phyloP scores from a whole-genome alignment of 1,284 basidiomycete species.

The Xerocomus nothofagi region DNA sequence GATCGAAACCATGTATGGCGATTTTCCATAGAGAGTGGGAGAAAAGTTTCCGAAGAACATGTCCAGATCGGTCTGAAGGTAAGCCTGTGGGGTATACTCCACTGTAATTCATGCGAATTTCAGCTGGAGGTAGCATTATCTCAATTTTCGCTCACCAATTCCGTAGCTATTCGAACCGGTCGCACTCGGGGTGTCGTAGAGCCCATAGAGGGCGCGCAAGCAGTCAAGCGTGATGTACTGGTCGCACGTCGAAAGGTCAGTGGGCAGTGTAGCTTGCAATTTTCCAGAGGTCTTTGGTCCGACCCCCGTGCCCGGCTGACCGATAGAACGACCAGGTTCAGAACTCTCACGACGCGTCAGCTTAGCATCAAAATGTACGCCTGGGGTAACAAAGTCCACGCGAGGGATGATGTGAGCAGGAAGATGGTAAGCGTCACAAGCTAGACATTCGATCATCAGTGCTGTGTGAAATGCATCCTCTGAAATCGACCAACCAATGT shows the following conservation, averaged over 20 bases:
- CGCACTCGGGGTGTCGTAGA: conserved; percentile 28
- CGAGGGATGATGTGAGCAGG: conserved; percentile 31
- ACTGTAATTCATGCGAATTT: conserved; percentile 16
- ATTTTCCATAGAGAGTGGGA: conserved; percentile 12
- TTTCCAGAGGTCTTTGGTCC: conserved; percentile 28
- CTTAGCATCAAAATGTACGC: conserved; percentile 28
- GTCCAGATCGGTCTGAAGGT: conserved; percentile 45
- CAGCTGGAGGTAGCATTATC: not conserved
- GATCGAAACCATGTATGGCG: conserved; percentile 28
- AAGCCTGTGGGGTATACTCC: conserved; percentile 35
- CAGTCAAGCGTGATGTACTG: conserved; percentile 39
- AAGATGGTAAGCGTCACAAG: conserved; percentile 31
- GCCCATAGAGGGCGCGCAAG: conserved; percentile 38
- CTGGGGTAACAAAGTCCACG: conserved; percentile 30
- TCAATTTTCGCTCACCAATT: conserved; percentile 22
- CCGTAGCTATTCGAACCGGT: conserved; percentile 38
- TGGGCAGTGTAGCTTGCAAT: conserved; percentile 2
- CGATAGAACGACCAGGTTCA: conserved; percentile 7
- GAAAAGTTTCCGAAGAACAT: conserved; percentile 42
- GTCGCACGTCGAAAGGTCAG: conserved; percentile 35
- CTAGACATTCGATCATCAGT: conserved; percentile 16
- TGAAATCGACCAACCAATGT: conserved; percentile 36
- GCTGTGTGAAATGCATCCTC: conserved; percentile 8
- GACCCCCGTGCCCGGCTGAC: conserved; percentile 11
- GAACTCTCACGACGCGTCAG: conserved; percentile 15